Evolutionary conservation across 1,284 basidiomycete species (phyloP), one percentile per base, ranked within the genome.

Genomic region (Golubevia pallescens): DNA sequence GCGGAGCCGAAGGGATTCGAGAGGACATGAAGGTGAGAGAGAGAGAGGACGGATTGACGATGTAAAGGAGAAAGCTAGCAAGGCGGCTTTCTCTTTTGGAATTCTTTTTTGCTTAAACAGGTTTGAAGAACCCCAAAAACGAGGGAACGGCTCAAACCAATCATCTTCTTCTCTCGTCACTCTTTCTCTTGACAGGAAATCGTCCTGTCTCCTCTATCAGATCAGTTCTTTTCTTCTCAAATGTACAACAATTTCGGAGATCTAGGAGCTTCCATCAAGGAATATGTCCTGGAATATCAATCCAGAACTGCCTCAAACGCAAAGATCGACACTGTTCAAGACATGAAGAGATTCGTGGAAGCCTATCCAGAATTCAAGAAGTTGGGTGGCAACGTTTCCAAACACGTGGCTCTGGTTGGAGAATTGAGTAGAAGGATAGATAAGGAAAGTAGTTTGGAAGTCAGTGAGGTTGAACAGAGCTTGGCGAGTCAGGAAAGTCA

Each of bases 331-430:
- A 98, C 96, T 0, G 94, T 99, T 66, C 88, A 92, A 6, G 97
- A 99, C 81, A 81, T 83, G 81, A 80, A 79, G 64, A 65, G 73
- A 14, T 99, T 99, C 80, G 93, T 99, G 2, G 97, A 99, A 85
- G 95, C 97, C 77, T 99, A 97, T 86, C 97, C 97, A 1, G 97
- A 99, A 86, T 98, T 99, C 85, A 89, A 92, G 73, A 95, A 95
- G 81, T 89, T 99, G 34, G 94, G 97, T 2, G 95, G 95, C 21
- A 99, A 99, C 86, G 97, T 99, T 34, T 94, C 93, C 87, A 99
- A 99, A 86, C 97, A 99, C 81, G 97, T 99, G 21, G 93, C 95
- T 6, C 87, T 99, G 10, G 94, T 99, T 0, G 96, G 96, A 48
- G 97, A 99, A 86, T 89, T 99, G 68, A 97, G 94, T 81, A 88